Evolutionary conservation across 805 yeast genomes (phyloP).

Genomic region (Yamadazyma sp.): DNA sequence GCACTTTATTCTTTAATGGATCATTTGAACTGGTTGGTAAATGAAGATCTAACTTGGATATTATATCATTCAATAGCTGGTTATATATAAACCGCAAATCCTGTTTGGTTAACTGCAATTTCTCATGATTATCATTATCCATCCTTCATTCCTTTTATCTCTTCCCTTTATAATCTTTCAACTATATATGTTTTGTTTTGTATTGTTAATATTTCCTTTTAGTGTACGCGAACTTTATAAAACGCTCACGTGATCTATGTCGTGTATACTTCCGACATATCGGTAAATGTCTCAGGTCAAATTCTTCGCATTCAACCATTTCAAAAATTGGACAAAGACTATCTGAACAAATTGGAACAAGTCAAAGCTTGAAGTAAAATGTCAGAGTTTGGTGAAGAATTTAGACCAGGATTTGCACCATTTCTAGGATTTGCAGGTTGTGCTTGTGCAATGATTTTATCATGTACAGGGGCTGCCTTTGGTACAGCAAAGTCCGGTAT

Average conservation of each 20-base stretch:
- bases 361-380: no score
- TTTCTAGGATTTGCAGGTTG: slow-evolving; percentile 98
- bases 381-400: slow-evolving; percentile 43
- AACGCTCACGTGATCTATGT: no score
- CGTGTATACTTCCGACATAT: no score
- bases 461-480: slow-evolving; percentile 97
- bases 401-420: slow-evolving; percentile 90
- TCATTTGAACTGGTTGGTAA: slow-evolving; percentile 44
- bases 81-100: slow-evolving; percentile 51
- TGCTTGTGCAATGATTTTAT: slow-evolving; percentile 84
- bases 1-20: slow-evolving; percentile 45
- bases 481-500: slow-evolving; percentile 98
- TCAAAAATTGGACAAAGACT: no score
- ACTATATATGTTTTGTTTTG: no score
- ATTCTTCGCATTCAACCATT: no score
- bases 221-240: no score
- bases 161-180: no score
- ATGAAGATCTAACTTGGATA: slow-evolving; percentile 45
- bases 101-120: slow-evolving; percentile 47
- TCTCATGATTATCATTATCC: slow-evolving; percentile 26
- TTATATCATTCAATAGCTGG: slow-evolving; percentile 40
- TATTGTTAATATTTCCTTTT: no score
- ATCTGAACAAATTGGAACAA: no score
- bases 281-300: no score
- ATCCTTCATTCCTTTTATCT: no score